Base-by-base conservation (phyloP, 768 basidiomycete genomes). In the Pisolithus orientalis region DNA sequence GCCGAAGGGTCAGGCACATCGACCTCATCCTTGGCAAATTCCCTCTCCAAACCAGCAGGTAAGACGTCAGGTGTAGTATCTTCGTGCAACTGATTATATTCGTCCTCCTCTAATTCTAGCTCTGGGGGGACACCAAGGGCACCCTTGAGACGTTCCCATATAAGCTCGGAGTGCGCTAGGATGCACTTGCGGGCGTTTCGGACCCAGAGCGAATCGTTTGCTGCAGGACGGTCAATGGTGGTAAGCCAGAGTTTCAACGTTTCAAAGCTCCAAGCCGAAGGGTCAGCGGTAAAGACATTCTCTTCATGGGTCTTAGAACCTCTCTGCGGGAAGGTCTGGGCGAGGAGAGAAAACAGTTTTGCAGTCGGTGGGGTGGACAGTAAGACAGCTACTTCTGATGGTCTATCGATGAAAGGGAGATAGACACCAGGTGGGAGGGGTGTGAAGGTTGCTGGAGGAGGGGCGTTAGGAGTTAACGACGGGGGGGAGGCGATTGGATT, bases 101-200 rank as follows among this genome's bases (percentile, higher is more conserved):
- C 24, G 17, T 66, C 61, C 27, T 75, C 77, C 43, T 87, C 84
- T 31, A 82, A 68, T 57, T 90, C 85, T 21, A 94, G 73, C 60
- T 94, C 91, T 0, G 85, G 85, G 9, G 93, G 92, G 5, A 93
- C 85, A 5, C 93, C 93, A 1, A 96, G 73, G 0, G 89, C 91
- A 29, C 83, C 86, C 61, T 93, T 94, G 61, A 94, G 73, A 52
- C 91, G 80, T 66, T 94, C 91, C 93, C 93, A 96, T 51, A 94
- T 84, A 39, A 92, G 80, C 61, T 94, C 92, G 13, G 84, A 87
- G 57, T 84, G 85, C 25, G 79, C 70, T 21, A 87, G 73, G 59
- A 95, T 79, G 59, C 90, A 92, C 50, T 75, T 77, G n/a, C 90
- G 83, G 0, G 83, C 80, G 9, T 79, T 78, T 60, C 77, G 74